Base-by-base conservation (phyloP, 169 alveolate genomes). In the Plasmodium yoelii region DNA sequence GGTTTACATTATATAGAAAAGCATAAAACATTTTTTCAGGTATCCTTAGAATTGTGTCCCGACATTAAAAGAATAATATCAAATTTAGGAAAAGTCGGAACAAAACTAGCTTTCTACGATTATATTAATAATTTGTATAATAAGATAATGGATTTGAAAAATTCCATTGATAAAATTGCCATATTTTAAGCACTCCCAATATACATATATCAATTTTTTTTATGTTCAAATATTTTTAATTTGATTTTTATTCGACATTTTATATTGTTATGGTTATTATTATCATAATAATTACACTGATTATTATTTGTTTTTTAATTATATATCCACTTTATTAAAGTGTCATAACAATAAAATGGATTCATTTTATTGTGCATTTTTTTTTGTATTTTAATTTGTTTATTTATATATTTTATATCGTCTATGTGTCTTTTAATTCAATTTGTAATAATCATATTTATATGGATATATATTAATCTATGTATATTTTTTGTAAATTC, bases 21-120 rank as follows among this genome's bases (percentile, higher is more conserved):
- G 1, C 71, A 69, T 26, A 82, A 82, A 82, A 82, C 90, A 0
- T 82, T 82, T 47, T 82, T 82, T 34, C 82, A 82, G 13, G 26
- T 82, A 9, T 69, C 67, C 22, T 57, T 69, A 18, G 90, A 82
- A 64, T 19, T 82, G 46, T 63, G 73, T 6, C 90, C 90, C 8
- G 90, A 82, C 26, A 56, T 82, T 57, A 82, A 69, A 60, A 82
- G 90, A 60, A 55, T 82, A 18, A 55, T 67, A 28, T 56, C 57
- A 26, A 65, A 55, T 53, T 47, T 69, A 56, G 73, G 86, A 19
- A 73, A 65, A 39, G 90, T 82, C 55, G 90, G 86, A 39, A 1
- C 13, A 28, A 82, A 61, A 60, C 15, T 67, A 19, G 73, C 72
- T 10, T 67, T 82, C 46, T 82, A 67, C 47, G 26, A 82, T 8